These are phyloP conservation scores for Boletus rubroflammeus DNA, from an alignment of 768 basidiomycete genomes.

Conservation along the genomic window DNA sequence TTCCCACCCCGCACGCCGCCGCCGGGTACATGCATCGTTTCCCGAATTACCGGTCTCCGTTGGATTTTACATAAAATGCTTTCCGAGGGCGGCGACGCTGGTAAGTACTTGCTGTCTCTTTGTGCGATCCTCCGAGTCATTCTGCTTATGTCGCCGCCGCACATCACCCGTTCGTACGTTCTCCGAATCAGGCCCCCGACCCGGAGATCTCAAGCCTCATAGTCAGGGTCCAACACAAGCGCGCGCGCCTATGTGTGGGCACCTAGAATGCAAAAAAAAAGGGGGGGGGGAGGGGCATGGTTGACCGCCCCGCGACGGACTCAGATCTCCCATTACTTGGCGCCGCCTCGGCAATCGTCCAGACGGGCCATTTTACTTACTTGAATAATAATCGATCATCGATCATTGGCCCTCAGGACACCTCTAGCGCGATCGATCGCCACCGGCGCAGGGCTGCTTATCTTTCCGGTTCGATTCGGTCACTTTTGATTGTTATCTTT, in stretches of 20 bases:
- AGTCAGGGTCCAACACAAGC: not conserved
- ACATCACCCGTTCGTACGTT: too few relatives aligned
- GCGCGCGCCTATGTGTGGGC: not conserved
- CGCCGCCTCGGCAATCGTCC: not conserved
- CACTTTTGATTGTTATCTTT: not conserved
- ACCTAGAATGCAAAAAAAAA: too few relatives aligned
- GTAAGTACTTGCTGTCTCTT: not conserved
- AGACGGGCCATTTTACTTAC: too few relatives aligned
- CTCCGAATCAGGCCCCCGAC: not conserved
- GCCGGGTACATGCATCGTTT: not conserved
- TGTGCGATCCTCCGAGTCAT: too few relatives aligned
- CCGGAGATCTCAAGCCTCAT: not conserved
- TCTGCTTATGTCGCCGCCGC: too few relatives aligned
- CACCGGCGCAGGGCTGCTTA: not conserved
- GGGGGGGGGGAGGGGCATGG: too few relatives aligned
- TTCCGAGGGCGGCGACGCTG: not conserved
- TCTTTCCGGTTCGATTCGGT: not conserved
- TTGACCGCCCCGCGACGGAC: too few relatives aligned
- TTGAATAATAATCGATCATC: not conserved
- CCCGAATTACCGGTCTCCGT: not conserved
- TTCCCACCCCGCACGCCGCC: too few relatives aligned
- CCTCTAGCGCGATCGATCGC: not conserved
- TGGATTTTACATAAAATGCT: not conserved
- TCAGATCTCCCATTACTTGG: not conserved
- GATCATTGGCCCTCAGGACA: not conserved